phyloP scores from a whole-genome alignment of 2,329 filamentous ascomycete species.

The Claviceps pusilla region DNA sequence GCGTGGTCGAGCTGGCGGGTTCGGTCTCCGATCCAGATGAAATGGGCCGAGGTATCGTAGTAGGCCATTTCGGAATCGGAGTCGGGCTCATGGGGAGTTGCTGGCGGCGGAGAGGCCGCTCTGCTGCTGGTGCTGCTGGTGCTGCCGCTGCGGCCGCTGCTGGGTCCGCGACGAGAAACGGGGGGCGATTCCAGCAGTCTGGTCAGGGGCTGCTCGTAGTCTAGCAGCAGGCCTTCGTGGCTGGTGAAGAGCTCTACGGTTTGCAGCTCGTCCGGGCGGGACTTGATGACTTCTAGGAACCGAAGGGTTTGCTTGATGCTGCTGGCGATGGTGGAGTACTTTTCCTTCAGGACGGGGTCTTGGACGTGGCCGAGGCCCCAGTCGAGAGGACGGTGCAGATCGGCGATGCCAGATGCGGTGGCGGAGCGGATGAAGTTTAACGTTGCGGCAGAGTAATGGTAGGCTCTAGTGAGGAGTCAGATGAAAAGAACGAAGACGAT shows the following conservation, averaged over 20 bases:
- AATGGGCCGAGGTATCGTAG: constrained; percentile 91
- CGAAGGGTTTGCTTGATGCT: constrained; percentile 82
- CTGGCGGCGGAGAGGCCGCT: constrained; percentile 28
- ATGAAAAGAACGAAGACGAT: too few relatives aligned
- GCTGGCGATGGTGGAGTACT: constrained; percentile 71
- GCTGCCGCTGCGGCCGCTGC: neutral
- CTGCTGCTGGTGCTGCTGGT: neutral
- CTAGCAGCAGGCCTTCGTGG: constrained; percentile 83
- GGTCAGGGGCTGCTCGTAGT: constrained; percentile 85
- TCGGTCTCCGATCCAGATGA: constrained; percentile 96
- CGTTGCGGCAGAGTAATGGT: constrained; percentile 89
- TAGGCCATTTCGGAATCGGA: constrained; percentile 39
- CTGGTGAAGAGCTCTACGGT: constrained; percentile 92
- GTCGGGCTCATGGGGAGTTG: constrained; percentile 1
- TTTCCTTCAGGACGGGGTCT: constrained; percentile 66
- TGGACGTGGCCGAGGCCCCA: constrained; percentile 89
- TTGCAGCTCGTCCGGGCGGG: constrained; percentile 67
- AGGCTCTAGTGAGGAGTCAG: constrained; percentile 43
- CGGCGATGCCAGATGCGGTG: constrained; percentile 75
- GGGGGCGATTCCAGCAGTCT: constrained; percentile 54
- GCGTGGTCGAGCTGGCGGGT: constrained; percentile 86
- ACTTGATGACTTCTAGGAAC: constrained; percentile 89
- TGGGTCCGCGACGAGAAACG: neutral
- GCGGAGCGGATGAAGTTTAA: constrained; percentile 84
- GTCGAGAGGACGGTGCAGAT: constrained; percentile 83